Base-by-base conservation (phyloP, 106 monocot genomes). In the Narthecium ossifragum region DNA sequence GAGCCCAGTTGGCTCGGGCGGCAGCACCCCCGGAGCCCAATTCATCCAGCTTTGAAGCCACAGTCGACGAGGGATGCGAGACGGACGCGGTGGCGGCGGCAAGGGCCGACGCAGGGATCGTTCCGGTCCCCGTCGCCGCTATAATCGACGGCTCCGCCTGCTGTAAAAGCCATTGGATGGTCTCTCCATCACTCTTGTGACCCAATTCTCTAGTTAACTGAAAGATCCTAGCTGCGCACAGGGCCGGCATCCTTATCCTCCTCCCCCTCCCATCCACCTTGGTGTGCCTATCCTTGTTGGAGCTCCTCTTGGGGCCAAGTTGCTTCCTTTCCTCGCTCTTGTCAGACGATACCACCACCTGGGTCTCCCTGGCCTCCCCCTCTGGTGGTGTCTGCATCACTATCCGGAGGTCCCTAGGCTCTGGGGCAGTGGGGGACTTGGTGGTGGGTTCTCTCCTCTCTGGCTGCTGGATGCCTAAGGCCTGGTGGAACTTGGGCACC, bases 171-270 rank as follows among this genome's bases (percentile, higher is more conserved):
- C 82, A 83, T 62, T 78, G 73, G 36, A 83, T 64, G 31, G 82
- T 83, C 65, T 83, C 82, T 3, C 82, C 78, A 26, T 83, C 82
- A 26, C 77, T 73, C 34, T 78, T 77, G 60, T 82, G 82, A 20
- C 77, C 82, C 5, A 82, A 51, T 45, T 81, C 81, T 1, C 81
- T 27, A 0, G 81, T 81, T 17, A 81, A 55, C 68, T 81, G 77
- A 64, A 83, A 83, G 55, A 83, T 73, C 26, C 82, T 34, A 6
- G 82, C 82, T 14, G 77, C 82, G 46, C 78, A 83, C 8, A 78
- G 70, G n/a, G 73, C 78, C n/a, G 82, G 82, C 78, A 83, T 78
- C 23, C 82, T 64, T 47, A 83, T 83, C 73, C 82, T 59, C 13
- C 78, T 22, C 6, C 78, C 78, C 11, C 82, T 51, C 17, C 78